These are phyloP conservation scores for Lablab purpureus DNA, from an alignment of 306 rosid species.

Conservation along the genomic window DNA sequence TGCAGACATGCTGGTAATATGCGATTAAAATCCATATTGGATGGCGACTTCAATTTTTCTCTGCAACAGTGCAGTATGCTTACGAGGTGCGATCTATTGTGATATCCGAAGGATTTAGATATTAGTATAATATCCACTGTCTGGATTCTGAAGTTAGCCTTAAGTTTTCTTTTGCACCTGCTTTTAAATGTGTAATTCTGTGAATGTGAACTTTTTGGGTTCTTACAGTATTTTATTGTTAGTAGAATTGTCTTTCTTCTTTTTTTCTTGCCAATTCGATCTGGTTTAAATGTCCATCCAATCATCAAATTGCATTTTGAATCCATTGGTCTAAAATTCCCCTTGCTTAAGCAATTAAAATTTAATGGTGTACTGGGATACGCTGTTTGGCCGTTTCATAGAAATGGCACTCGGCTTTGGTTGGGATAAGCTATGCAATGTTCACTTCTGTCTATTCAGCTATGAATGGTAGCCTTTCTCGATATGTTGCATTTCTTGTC, in stretches of 20 bases:
- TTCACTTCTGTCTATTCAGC: not conserved
- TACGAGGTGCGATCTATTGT: constrained; percentile 25
- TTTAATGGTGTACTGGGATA: not conserved
- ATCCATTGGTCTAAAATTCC: not conserved
- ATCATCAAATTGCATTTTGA: constrained; percentile 3
- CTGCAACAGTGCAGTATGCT: not conserved
- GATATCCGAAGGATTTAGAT: constrained; percentile 16
- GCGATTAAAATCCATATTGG: constrained; percentile 21
- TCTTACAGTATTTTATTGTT: constrained; percentile 4
- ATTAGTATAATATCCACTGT: constrained; percentile 5
- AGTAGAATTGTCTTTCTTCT: not conserved
- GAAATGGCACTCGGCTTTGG: too few relatives aligned
- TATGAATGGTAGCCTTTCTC: not conserved
- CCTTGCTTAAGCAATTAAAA: not conserved
- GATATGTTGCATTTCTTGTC: not conserved
- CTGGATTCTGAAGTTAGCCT: not conserved
- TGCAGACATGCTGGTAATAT: constrained; percentile 2
- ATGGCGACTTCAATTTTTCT: constrained; percentile 10
- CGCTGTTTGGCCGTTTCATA: not conserved
- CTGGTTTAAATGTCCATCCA: not conserved
- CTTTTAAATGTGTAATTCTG: constrained; percentile 2
- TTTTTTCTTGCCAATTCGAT: not conserved
- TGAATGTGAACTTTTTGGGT: not conserved
- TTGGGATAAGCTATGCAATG: not conserved
- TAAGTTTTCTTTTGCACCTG: not conserved